Evolutionary conservation across 1,284 basidiomycete species (phyloP).

Genomic region (Meira miltonrushii): DNA sequence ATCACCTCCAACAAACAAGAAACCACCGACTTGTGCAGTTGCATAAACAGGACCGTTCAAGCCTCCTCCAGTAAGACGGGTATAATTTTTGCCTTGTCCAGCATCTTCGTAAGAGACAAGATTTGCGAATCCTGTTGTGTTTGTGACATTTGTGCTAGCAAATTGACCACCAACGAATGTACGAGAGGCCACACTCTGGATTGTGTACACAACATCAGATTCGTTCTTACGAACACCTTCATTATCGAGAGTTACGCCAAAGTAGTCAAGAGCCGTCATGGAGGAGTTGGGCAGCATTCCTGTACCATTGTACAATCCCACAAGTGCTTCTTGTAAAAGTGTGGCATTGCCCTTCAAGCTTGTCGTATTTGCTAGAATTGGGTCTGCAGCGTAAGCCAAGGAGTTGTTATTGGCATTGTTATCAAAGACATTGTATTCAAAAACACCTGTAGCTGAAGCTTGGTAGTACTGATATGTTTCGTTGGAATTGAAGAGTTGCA

Average conservation of each 20-base stretch:
- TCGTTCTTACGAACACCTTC: conserved; percentile 44
- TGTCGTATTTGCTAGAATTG: conserved; percentile 28
- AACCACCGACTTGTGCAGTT: conserved; percentile 44
- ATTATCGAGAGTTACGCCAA: conserved; percentile 61
- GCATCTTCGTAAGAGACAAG: conserved; percentile 68
- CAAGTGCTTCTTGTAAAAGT: neutral
- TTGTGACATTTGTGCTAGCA: conserved; percentile 40
- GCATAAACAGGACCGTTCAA: conserved; percentile 46
- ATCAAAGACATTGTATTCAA: conserved; percentile 43
- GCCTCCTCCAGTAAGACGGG: conserved; percentile 48
- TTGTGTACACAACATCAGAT: conserved; percentile 48
- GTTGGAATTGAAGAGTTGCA: conserved; percentile 35
- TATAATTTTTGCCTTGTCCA: conserved; percentile 54
- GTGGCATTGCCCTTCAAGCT: neutral
- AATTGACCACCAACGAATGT: conserved; percentile 78
- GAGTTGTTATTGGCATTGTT: conserved; percentile 13
- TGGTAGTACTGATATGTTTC: conserved; percentile 27
- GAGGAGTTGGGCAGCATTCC: conserved; percentile 63
- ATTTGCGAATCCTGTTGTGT: conserved; percentile 58
- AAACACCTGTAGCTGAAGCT: conserved; percentile 27
- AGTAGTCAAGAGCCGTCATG: conserved; percentile 65
- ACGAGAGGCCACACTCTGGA: conserved; percentile 56
- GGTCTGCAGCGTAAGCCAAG: conserved; percentile 22
- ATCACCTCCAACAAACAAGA: conserved; percentile 75
- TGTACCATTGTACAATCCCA: neutral